phyloP scores from a whole-genome alignment of 164 flowering plant genomes.

The Umbellularia californica region DNA sequence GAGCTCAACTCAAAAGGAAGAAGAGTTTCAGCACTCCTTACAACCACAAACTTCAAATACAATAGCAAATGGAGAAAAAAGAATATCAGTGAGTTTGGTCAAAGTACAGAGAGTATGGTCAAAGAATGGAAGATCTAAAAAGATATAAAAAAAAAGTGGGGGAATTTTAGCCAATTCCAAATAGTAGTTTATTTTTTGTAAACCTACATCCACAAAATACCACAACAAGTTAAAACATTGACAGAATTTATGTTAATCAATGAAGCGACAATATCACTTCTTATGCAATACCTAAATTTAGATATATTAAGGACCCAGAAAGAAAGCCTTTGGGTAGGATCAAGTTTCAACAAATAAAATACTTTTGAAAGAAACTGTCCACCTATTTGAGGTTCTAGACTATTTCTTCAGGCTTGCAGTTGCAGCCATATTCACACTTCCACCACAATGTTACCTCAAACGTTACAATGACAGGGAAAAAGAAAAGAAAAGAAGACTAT shows the following conservation, averaged over 20 bases:
- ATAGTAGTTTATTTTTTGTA: background rate
- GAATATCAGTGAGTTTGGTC: background rate
- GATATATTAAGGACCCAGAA: too few relatives aligned
- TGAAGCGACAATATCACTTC: background rate
- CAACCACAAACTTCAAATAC: background rate
- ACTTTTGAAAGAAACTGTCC: too few relatives aligned
- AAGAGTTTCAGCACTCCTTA: background rate
- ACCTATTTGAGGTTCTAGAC: too few relatives aligned
- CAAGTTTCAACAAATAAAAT: too few relatives aligned
- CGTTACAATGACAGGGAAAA: too few relatives aligned
- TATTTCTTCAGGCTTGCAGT: too few relatives aligned
- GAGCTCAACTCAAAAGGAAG: background rate
- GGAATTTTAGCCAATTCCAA: background rate
- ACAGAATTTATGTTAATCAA: background rate
- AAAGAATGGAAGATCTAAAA: too few relatives aligned
- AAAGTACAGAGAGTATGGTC: background rate
- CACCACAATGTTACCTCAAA: too few relatives aligned
- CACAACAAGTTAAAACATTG: background rate
- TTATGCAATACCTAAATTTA: background rate
- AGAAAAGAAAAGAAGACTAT: too few relatives aligned
- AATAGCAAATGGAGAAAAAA: background rate
- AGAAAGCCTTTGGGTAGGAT: too few relatives aligned
- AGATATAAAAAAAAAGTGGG: background rate
- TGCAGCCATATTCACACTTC: too few relatives aligned
- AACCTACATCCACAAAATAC: background rate